phyloP scores from a whole-genome alignment of 306 rosid species.

The Prosopis cineraria region DNA sequence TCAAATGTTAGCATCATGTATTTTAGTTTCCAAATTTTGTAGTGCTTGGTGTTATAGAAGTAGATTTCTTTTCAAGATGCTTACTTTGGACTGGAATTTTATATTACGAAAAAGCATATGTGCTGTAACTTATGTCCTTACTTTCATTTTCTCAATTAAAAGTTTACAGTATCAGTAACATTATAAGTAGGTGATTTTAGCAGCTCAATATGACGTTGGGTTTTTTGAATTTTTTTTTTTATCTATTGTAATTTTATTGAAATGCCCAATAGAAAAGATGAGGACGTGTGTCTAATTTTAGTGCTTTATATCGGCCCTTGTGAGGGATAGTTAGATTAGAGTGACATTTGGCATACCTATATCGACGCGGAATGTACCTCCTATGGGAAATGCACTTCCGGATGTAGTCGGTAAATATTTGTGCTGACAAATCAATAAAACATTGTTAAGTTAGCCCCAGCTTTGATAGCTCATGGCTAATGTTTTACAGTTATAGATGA shows the following conservation, averaged over 20 bases:
- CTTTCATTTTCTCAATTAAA: background rate
- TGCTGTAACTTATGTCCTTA: background rate
- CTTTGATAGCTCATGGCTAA: background rate
- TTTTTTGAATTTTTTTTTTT: background rate
- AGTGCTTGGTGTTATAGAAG: background rate
- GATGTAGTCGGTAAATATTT: background rate
- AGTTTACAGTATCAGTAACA: background rate
- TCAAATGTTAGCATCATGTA: conserved; percentile 3
- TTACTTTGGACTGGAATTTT: background rate
- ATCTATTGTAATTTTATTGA: background rate
- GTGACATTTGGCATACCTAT: background rate
- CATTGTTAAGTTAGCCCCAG: background rate
- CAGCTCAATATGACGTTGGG: background rate
- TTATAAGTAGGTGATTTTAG: background rate
- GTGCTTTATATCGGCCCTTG: background rate
- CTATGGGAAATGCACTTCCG: background rate
- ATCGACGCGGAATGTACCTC: background rate
- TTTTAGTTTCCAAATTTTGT: background rate
- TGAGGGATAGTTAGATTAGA: background rate
- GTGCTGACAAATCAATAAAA: background rate
- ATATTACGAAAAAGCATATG: background rate
- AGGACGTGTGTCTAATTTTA: no score
- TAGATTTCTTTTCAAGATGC: conserved; percentile 1
- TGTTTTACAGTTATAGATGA: background rate
- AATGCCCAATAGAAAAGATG: background rate